These are phyloP conservation scores for Dalechampia spathulata DNA, from an alignment of 441 rosid species.

Conservation along the genomic window DNA sequence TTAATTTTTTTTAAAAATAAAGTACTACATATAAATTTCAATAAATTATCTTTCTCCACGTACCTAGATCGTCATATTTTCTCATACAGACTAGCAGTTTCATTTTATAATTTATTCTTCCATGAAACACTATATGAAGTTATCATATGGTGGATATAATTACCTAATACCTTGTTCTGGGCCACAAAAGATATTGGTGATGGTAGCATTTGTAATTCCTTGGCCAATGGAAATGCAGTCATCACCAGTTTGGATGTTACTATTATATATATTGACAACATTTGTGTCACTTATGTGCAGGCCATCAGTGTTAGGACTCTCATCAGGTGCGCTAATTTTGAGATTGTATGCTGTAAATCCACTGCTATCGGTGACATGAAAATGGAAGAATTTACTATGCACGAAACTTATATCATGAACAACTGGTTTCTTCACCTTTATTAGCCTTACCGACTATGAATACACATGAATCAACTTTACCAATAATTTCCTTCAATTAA, in stretches of 20 bases:
- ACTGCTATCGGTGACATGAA: conserved; percentile 7
- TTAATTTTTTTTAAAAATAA: too few relatives aligned
- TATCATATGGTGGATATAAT: not conserved
- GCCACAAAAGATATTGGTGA: conserved; percentile 53
- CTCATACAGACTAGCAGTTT: too few relatives aligned
- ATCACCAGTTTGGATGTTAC: conserved; percentile 37
- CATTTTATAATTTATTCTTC: too few relatives aligned
- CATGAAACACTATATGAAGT: too few relatives aligned
- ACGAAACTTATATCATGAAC: conserved; percentile 16
- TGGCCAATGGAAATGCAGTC: conserved; percentile 26
- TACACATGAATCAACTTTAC: too few relatives aligned
- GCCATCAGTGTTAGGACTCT: conserved; percentile 84
- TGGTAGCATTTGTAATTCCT: conserved; percentile 47
- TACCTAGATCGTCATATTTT: too few relatives aligned
- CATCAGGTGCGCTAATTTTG: conserved; percentile 51
- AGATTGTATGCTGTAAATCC: conserved; percentile 14
- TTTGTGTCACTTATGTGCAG: conserved; percentile 59
- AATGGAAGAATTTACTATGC: conserved; percentile 23
- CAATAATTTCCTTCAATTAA: too few relatives aligned
- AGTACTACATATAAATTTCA: too few relatives aligned
- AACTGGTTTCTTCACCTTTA: conserved; percentile 8
- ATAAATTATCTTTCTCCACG: too few relatives aligned
- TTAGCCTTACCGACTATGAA: conserved; percentile 21
- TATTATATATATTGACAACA: conserved; percentile 31
- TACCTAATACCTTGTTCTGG: conserved; percentile 89